Evolutionary conservation across 2,329 filamentous ascomycete genomes (phyloP).

Genomic region (Penicillium sp.): DNA sequence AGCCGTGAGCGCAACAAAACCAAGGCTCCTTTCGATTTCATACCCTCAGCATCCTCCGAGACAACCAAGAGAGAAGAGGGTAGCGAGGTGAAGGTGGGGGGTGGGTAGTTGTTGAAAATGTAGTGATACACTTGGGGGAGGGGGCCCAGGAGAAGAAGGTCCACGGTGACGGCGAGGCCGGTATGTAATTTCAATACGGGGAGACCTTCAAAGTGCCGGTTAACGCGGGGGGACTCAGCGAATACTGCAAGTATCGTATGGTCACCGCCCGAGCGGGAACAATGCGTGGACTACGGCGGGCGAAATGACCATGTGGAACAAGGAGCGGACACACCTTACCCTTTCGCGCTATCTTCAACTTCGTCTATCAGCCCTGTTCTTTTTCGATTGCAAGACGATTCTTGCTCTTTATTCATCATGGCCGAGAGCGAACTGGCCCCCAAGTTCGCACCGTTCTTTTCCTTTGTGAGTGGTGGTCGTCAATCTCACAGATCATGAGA

Average conservation of each 20-base stretch:
- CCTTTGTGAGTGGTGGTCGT: conserved; percentile 57
- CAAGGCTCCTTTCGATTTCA: conserved; percentile 41
- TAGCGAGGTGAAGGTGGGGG: conserved; percentile 14
- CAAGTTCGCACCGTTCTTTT: conserved; percentile 68
- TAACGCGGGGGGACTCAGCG: neutral
- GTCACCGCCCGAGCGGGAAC: conserved; percentile 16
- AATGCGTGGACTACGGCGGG: conserved; percentile 22
- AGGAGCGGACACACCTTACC: conserved; percentile 9
- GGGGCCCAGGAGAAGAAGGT: conserved; percentile 22
- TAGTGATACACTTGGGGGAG: conserved; percentile 23
- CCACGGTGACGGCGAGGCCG: conserved; percentile 18
- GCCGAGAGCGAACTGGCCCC: conserved; percentile 56
- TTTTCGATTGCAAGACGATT: neutral
- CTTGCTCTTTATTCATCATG: conserved; percentile 34
- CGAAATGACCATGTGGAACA: conserved; percentile 27
- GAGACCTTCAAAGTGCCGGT: neutral
- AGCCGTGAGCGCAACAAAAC: conserved; percentile 45
- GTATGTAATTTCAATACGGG: conserved; percentile 24
- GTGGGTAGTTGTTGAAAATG: conserved; percentile 26
- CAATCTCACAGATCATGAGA: conserved; percentile 6
- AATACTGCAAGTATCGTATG: conserved; percentile 18
- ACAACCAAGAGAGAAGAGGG: conserved; percentile 2
- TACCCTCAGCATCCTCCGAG: conserved; percentile 43
- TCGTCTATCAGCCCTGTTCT: neutral
- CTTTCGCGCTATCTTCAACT: conserved; percentile 8